Evolutionary conservation across 345 rosid genomes (phyloP), one percentile per base, ranked within the genome.

Genomic region (Brassica cretica): DNA sequence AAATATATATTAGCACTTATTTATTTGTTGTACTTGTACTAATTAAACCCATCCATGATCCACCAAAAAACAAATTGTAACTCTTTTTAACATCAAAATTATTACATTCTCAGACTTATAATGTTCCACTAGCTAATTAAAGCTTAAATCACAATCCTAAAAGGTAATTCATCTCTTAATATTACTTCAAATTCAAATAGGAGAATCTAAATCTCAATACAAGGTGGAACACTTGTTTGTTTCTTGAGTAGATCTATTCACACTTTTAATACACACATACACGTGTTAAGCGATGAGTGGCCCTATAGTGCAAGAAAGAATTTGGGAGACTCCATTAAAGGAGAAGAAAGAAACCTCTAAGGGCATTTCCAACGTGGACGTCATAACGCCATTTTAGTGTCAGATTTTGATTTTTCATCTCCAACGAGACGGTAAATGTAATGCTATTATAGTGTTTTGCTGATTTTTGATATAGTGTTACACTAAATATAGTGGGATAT

Each of bases 301-400:
- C 16, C 66, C 18, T 64, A 18, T 46, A 46, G 16, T 29, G 55
- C 64, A 35, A 5, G 27, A 9, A 56, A 24, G 60, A 65, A 27
- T 51, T 7, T 55, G 27, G n/a, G 39, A 37, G 41, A 55, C 66
- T 53, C 80, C 76, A 55, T 65, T 72, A 64, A 71, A 16, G 67
- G 72, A 77, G 66, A 71, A 56, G 76, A 78, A 78, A 78, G 55
- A 65, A 58, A 66, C 73, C 61, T 72, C 76, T 21, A 21, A 21
- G 24, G 24, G 24, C 24, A 21, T 21, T 21, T 21, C 24, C 24
- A 21, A 21, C 24, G 24, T 21, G 24, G 24, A 21, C 24, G 24
- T 21, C 24, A 21, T 21, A 21, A 21, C 24, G 24, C 24, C 24
- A 21, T 21, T 21, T 21, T 21, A 21, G 24, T 21, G 24, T 21